Evolutionary conservation across 2,329 filamentous ascomycete species (phyloP).

Genomic region (Pseudomassariella vexata): DNA sequence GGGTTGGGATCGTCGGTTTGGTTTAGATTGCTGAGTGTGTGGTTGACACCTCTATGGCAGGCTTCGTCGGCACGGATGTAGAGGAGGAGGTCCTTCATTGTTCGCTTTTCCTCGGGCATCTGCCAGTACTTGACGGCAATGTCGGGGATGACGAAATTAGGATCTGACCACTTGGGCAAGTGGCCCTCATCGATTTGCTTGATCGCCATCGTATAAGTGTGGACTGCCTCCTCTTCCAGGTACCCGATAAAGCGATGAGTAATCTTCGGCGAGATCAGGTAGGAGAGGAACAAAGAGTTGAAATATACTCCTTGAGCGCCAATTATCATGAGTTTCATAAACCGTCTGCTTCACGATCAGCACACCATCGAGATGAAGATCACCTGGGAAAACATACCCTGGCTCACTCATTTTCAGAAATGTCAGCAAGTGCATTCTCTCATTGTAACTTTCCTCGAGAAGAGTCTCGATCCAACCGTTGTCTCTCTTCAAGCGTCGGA

Average conservation of each 20-base stretch:
- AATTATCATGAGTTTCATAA: constrained; percentile 90
- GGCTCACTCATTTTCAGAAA: constrained; percentile 90
- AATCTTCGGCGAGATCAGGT: constrained; percentile 79
- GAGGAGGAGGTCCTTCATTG: constrained; percentile 79
- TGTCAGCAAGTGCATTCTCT: constrained; percentile 86
- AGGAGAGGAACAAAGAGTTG: constrained; percentile 85
- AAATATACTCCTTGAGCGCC: constrained; percentile 95
- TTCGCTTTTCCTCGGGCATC: constrained; percentile 77
- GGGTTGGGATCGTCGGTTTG: constrained; percentile 87
- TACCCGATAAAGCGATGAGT: constrained; percentile 96
- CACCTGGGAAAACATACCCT: constrained; percentile 31
- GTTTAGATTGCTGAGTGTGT: constrained; percentile 84
- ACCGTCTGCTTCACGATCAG: constrained; percentile 51
- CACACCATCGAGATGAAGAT: neutral
- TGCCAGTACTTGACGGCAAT: constrained; percentile 91
- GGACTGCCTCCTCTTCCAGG: constrained; percentile 92
- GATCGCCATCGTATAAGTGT: constrained; percentile 89
- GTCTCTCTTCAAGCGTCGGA: constrained; percentile 82
- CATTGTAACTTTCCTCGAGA: constrained; percentile 86
- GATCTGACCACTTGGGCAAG: constrained; percentile 71
- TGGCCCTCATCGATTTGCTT: constrained; percentile 80
- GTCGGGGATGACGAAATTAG: constrained; percentile 70
- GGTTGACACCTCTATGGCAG: constrained; percentile 90
- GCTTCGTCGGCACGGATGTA: constrained; percentile 91
- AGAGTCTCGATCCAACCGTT: constrained; percentile 96